These are phyloP conservation scores for Didymella glomerata DNA, from an alignment of 2,329 filamentous ascomycete genomes.

Conservation along the genomic window DNA sequence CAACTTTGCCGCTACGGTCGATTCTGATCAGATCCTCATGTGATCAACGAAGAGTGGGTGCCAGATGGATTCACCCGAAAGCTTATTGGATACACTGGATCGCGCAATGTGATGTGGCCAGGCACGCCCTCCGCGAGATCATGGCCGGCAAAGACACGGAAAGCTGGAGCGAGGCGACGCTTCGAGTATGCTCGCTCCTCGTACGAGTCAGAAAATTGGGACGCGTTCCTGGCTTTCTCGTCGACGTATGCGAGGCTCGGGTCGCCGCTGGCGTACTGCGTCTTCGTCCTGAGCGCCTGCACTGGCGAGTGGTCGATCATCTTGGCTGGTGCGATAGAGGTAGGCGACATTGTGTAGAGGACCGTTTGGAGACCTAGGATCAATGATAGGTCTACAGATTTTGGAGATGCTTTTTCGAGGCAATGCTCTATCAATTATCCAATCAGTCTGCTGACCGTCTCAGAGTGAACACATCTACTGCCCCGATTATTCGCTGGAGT, in stretches of 20 bases:
- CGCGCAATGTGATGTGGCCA: not conserved
- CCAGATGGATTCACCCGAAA: too few relatives aligned
- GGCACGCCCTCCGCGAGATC: not conserved
- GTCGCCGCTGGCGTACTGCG: constrained; percentile 52
- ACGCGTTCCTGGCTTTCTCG: constrained; percentile 64
- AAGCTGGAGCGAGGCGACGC: not conserved
- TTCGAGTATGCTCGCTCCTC: not conserved
- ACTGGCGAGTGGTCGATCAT: not conserved
- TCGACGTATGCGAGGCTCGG: constrained; percentile 71
- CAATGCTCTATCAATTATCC: not conserved
- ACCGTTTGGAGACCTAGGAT: not conserved
- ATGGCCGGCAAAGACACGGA: not conserved
- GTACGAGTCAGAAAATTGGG: not conserved
- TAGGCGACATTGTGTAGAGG: not conserved
- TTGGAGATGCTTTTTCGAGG: too few relatives aligned
- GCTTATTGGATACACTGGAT: not conserved
- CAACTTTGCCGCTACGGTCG: not conserved
- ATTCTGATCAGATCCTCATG: not conserved
- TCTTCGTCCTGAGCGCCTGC: not conserved
- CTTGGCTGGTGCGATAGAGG: not conserved
- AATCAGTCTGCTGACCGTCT: constrained; percentile 65
- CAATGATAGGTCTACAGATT: too few relatives aligned
- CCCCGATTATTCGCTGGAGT: not conserved
- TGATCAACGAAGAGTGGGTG: not conserved
- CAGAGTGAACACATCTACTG: not conserved